A percentile compares a stretch with the other conserved stretches of the same genome.
These are phyloP conservation scores for Thozetella sp. DNA, from an alignment of 495 filamentous ascomycete species.

Conservation along the genomic window DNA sequence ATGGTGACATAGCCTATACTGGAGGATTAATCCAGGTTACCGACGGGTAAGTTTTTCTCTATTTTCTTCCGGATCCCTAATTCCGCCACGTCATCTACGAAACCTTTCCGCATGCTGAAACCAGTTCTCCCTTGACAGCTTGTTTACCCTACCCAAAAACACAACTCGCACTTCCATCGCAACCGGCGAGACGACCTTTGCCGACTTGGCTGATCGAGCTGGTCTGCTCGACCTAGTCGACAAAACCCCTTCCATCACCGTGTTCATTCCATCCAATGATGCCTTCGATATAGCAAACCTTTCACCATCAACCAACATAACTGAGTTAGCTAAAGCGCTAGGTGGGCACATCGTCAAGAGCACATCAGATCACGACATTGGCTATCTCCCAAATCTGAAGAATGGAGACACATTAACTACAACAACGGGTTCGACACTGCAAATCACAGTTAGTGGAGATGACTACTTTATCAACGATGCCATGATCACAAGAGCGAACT, in stretches of 20 bases:
- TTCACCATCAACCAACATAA: background rate
- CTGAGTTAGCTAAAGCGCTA: conserved; percentile 3
- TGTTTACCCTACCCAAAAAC: conserved; percentile 26
- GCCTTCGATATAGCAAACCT: conserved; percentile 16
- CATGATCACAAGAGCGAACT: conserved; percentile 25
- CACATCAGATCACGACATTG: conserved; percentile 26
- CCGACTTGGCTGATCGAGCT: conserved; percentile 32
- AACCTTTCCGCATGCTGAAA: background rate
- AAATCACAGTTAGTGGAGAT: conserved; percentile 21
- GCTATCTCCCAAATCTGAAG: conserved; percentile 25
- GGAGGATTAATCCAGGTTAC: conserved; percentile 28
- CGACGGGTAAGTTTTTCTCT: conserved; percentile 21
- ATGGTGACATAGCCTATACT: conserved; percentile 26
- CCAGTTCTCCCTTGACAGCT: background rate
- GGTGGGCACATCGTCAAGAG: conserved; percentile 13
- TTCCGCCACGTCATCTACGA: background rate
- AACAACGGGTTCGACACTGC: conserved; percentile 18
- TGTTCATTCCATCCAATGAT: conserved; percentile 21
- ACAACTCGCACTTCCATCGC: conserved; percentile 2
- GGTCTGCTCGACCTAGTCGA: conserved; percentile 40
- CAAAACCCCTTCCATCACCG: conserved; percentile 17
- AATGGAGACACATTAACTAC: conserved; percentile 26
- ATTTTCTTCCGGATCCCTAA: background rate
- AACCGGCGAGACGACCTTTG: conserved; percentile 18
- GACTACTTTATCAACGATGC: conserved; percentile 30